A percentile compares a stretch with the other conserved stretches of the same genome.
Conservation (phyloP, 192 early-diverging fungal genomes). For the Podila epigama region DNA sequence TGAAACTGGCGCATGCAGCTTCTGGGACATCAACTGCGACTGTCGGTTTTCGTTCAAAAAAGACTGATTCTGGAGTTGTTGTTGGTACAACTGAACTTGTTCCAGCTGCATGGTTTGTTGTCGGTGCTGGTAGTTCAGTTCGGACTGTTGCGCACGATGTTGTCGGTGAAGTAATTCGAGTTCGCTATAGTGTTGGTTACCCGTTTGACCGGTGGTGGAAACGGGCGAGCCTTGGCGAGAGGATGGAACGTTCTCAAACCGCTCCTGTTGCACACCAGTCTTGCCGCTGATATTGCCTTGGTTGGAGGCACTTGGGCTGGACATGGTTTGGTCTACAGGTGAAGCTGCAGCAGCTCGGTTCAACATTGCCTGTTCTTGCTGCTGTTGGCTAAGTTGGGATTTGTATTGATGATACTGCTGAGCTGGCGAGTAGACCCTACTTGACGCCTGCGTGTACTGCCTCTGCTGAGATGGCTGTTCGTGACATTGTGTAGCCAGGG, state of each 20-base stretch:
- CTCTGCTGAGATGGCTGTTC: constrained; percentile 3
- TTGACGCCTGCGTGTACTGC: background rate
- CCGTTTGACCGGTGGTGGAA: constrained; percentile 1
- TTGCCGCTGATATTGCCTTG: background rate
- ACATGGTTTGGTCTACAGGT: background rate
- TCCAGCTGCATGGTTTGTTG: constrained; percentile 34
- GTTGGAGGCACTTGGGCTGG: background rate
- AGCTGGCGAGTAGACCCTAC: background rate
- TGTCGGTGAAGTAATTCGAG: constrained; percentile 27
- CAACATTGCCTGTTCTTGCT: background rate
- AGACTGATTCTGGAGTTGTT: constrained; percentile 25
- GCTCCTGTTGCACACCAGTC: background rate
- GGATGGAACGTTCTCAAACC: background rate
- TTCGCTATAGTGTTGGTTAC: constrained; percentile 15
- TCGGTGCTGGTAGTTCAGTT: constrained; percentile 28
- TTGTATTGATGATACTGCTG: constrained; percentile 24
- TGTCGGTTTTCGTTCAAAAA: constrained; percentile 11
- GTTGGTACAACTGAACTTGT: constrained; percentile 31
- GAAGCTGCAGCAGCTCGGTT: background rate
- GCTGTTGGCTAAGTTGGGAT: constrained; percentile 6
- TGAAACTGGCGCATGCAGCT: background rate
- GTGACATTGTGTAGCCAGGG: background rate
- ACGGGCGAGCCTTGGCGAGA: background rate
- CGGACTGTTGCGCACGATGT: constrained; percentile 27
- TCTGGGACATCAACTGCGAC: background rate